A percentile compares a stretch with the other conserved stretches of the same genome.
phyloP scores from a whole-genome alignment of 495 filamentous ascomycete species.

The Penicillium cataractarum region DNA sequence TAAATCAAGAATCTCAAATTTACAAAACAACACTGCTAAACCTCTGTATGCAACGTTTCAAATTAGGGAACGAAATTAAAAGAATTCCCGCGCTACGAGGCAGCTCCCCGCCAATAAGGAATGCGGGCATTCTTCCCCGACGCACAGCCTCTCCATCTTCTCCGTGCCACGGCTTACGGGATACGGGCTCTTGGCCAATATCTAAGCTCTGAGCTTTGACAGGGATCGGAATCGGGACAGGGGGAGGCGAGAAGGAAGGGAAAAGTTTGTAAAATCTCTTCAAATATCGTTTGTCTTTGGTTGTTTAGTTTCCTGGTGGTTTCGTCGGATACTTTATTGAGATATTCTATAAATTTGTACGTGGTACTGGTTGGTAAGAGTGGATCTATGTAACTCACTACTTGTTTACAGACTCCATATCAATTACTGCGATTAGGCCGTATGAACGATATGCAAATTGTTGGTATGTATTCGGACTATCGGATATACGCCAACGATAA shows the following conservation, averaged over 20 bases:
- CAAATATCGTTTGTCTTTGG: not conserved
- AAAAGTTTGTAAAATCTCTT: not conserved
- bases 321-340: not conserved
- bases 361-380: too few relatives aligned
- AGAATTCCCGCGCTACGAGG: not conserved
- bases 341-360: not conserved
- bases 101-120: not conserved
- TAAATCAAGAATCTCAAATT: not conserved
- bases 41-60: not conserved
- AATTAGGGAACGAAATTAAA: not conserved
- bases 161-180: not conserved
- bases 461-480: too few relatives aligned
- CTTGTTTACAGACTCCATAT: too few relatives aligned
- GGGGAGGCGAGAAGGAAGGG: not conserved
- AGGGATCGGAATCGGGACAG: not conserved
- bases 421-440: too few relatives aligned
- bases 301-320: not conserved
- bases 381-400: too few relatives aligned
- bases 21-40: not conserved
- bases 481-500: too few relatives aligned
- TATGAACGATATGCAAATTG: too few relatives aligned
- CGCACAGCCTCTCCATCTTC: not conserved
- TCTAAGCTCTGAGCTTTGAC: not conserved
- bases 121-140: not conserved
- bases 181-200: not conserved